Conservation (phyloP, 371 early-diverging fungal species). For the Mucor velutinosus region DNA sequence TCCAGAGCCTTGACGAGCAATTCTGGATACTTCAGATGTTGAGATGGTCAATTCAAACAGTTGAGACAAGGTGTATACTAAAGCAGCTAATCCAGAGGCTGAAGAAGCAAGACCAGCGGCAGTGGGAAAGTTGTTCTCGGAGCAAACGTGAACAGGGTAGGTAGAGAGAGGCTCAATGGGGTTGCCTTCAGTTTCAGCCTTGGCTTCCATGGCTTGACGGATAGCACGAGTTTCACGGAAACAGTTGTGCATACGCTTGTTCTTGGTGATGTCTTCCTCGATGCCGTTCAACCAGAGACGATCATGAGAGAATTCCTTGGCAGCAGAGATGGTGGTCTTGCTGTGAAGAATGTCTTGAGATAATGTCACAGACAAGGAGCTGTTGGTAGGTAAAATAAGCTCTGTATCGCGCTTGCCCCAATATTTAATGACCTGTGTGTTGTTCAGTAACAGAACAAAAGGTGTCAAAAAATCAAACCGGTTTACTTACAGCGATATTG, state of each 20-base stretch:
- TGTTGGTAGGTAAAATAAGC: constrained; percentile 95
- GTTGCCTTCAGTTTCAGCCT: constrained; percentile 41
- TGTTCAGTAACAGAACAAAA: background rate
- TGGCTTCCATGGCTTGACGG: constrained; percentile 70
- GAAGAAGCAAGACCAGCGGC: constrained; percentile 99
- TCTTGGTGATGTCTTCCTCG: constrained; percentile 81
- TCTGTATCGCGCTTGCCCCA: constrained; percentile 97
- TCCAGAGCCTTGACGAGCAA: constrained; percentile 97
- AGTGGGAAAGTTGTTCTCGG: constrained; percentile 98
- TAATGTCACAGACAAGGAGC: constrained; percentile 96
- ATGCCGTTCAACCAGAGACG: constrained; percentile 94
- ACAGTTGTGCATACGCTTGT: constrained; percentile 84
- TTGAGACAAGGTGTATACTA: constrained; percentile 85
- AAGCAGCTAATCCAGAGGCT: constrained; percentile 96
- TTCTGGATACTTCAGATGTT: constrained; percentile 78
- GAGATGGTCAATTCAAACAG: constrained; percentile 74
- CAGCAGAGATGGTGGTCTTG: constrained; percentile 86
- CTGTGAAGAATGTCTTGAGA: constrained; percentile 94
- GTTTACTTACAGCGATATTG: constrained; percentile 92
- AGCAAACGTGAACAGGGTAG: constrained; percentile 79
- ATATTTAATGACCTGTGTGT: constrained; percentile 83
- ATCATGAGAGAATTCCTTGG: constrained; percentile 64
- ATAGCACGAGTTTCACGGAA: constrained; percentile 80
- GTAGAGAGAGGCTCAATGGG: constrained; percentile 54
- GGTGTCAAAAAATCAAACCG: background rate